Evolutionary conservation across 371 early-diverging fungal species (phyloP), one percentile per base, ranked within the genome.

Genomic region (Encephalitozoon hellem): DNA sequence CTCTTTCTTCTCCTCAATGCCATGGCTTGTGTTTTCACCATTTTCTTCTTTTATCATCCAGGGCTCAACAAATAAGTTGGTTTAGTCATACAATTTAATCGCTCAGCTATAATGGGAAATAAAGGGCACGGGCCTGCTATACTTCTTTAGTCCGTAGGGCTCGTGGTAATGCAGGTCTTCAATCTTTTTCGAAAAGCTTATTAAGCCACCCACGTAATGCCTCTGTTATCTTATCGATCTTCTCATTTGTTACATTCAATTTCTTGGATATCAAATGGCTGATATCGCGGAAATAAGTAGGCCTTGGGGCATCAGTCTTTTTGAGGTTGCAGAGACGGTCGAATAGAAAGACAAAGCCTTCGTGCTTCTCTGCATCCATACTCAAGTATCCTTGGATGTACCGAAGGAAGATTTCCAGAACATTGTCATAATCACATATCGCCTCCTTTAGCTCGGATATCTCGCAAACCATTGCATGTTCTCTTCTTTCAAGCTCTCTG

Each of bases 401-500:
- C 21, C 38, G 69, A 39, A 77, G 64, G 9, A 77, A 9, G 15
- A 67, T 66, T 52, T 28, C 71, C 34, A 84, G 34, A 28, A 77
- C 42, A 8, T 34, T 41, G 53, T 76, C 77, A 51, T 78, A 75
- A 21, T 69, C 66, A 23, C 66, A 45, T 39, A 84, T 69, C 6
- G 64, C 49, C 18, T 74, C 72, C 15, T 76, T 78, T n/a, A 80
- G 67, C 23, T 47, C 47, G 12, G 69, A 34, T 26, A 80, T 78
- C 42, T 75, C 72, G 21, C 18, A 25, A 21, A 54, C 34, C 67
- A 75, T 53, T 55, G 49, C 49, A 12, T 69, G 38, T 11, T 76
- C 74, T 43, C 69, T 67, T 38, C 78, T 72, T 41, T 80, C 77
- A 54, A 72, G 64, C 43, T 84, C 80, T 45, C 69, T 74, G 4